These are phyloP conservation scores for Colletotrichum sp. DNA, from an alignment of 2,329 filamentous ascomycete species.

Conservation along the genomic window DNA sequence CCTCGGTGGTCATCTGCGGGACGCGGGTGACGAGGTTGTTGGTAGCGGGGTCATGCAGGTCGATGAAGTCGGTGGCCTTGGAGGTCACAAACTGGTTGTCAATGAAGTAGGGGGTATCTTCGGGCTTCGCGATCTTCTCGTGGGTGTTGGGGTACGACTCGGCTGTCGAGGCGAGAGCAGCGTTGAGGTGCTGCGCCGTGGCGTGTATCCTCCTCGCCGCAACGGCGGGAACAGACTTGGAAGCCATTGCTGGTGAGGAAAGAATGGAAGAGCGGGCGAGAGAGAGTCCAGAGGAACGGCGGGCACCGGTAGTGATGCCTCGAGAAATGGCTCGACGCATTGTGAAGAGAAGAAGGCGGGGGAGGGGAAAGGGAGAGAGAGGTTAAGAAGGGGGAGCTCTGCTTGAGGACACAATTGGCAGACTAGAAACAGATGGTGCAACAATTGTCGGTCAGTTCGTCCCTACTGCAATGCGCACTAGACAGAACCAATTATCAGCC, in stretches of 20 bases:
- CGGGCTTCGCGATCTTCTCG: slow-evolving; percentile 69
- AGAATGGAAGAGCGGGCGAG: slow-evolving; percentile 28
- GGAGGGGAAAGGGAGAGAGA: not conserved
- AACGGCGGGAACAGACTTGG: slow-evolving; percentile 31
- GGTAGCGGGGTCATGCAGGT: slow-evolving; percentile 82
- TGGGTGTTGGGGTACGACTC: slow-evolving; percentile 73
- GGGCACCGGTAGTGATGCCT: slow-evolving; percentile 38
- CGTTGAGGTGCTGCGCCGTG: slow-evolving; percentile 60
- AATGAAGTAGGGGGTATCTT: slow-evolving; percentile 81
- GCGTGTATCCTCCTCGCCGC: slow-evolving; percentile 61
- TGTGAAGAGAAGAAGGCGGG: slow-evolving; percentile 22
- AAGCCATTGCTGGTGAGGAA: slow-evolving; percentile 25
- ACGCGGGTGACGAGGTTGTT: slow-evolving; percentile 86
- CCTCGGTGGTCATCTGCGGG: slow-evolving; percentile 79
- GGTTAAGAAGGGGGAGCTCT: not conserved
- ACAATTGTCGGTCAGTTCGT: not conserved
- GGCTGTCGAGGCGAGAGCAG: slow-evolving; percentile 58
- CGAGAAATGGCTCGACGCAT: slow-evolving; percentile 54
- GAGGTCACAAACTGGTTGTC: slow-evolving; percentile 80
- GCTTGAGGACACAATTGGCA: not conserved
- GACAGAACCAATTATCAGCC: slow-evolving; percentile 14
- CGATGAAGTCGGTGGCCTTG: slow-evolving; percentile 73
- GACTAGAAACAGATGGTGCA: slow-evolving; percentile 5
- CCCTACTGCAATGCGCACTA: not conserved
- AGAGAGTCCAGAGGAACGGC: slow-evolving; percentile 34